Conservation (phyloP, 2,329 filamentous ascomycete genomes). For the Hirsutella minnesotensis region DNA sequence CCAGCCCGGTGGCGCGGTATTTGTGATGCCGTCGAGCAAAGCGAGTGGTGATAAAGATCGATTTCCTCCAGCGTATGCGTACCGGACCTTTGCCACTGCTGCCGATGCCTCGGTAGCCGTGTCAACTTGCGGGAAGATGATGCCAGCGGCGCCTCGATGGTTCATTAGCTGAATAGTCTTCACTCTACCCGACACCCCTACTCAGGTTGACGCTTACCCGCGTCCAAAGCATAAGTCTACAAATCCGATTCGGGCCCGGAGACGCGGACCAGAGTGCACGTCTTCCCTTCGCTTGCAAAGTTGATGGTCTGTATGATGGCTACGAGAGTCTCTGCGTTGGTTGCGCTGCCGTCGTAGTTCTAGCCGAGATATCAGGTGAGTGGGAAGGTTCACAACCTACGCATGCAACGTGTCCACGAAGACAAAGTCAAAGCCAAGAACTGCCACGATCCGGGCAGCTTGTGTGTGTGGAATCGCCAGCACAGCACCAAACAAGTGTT, state of each 20-base stretch:
- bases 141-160: conserved; percentile 3
- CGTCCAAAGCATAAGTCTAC: conserved; percentile 3
- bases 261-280: conserved; percentile 3
- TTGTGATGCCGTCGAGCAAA: conserved; percentile 1
- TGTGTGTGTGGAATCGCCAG: conserved; percentile 1
- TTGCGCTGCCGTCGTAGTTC: neutral
- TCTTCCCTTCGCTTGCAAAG: conserved; percentile 5
- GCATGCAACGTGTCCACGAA: conserved; percentile 2
- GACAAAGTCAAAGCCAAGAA: conserved; percentile 3
- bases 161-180: neutral
- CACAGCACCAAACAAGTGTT: neutral
- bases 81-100: conserved; percentile 2
- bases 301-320: conserved; percentile 5
- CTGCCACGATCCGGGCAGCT: neutral
- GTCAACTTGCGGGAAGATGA: conserved; percentile 3
- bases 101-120: neutral
- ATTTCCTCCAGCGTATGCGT: conserved; percentile 2
- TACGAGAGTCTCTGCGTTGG: conserved; percentile 3
- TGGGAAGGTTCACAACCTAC: neutral
- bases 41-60: conserved; percentile 2
- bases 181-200: no score
- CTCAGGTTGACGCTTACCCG: neutral
- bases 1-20: conserved; percentile 2
- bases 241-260: conserved; percentile 2
- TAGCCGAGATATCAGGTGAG: no score